phyloP scores from a whole-genome alignment of 306 rosid genomes.

The Calophaca sinica region DNA sequence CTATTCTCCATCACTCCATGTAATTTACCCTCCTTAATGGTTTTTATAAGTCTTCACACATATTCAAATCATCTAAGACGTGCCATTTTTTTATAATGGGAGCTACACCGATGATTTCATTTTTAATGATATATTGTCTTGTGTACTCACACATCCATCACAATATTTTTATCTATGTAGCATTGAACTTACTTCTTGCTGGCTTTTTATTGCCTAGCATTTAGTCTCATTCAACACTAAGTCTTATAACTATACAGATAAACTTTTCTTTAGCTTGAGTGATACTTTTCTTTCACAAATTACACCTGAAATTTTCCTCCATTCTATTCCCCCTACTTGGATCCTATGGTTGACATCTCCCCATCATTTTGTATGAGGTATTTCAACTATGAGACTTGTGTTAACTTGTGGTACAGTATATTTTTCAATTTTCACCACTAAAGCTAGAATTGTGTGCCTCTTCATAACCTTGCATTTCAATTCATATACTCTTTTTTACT shows the following conservation, averaged over 20 bases:
- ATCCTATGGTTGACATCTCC: slow-evolving; percentile 7
- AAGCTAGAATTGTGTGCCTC: no score
- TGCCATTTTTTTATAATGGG: neutral
- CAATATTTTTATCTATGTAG: neutral
- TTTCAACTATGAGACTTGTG: no score
- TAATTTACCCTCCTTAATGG: neutral
- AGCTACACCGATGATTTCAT: neutral
- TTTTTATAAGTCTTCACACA: neutral
- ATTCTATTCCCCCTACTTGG: neutral
- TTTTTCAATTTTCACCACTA: no score
- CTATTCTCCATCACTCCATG: neutral
- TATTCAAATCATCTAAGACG: neutral
- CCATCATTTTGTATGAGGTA: no score
- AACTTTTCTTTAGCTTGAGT: neutral
- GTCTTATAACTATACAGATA: neutral
- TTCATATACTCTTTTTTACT: neutral
- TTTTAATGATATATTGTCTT: neutral
- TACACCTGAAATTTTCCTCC: neutral
- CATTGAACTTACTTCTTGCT: neutral
- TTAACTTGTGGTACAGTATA: no score
- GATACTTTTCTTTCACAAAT: neutral
- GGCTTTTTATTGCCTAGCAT: neutral
- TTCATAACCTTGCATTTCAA: no score
- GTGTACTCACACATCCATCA: neutral
- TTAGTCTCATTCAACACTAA: neutral